Evolutionary conservation across 2,329 filamentous ascomycete species (phyloP).

Genomic region (Colletotrichum costaricense): DNA sequence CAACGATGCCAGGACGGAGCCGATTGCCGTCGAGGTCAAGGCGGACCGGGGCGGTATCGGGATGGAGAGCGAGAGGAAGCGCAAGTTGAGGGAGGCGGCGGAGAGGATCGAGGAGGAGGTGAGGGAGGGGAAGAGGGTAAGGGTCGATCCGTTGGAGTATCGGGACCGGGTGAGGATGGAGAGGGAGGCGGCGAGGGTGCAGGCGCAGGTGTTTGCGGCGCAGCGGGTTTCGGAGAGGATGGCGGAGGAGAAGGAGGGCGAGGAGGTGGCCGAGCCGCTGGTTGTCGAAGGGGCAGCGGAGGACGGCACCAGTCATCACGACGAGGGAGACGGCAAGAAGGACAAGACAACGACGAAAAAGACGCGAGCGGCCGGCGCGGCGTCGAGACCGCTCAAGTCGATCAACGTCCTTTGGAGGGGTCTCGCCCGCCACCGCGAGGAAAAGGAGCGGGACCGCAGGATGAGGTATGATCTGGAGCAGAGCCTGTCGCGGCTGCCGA

Average conservation of each 20-base stretch:
- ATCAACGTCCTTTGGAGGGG: constrained; percentile 86
- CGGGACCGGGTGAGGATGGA: constrained; percentile 78
- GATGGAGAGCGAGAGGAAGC: constrained; percentile 83
- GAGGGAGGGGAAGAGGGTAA: constrained; percentile 69
- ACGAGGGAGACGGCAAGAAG: constrained; percentile 40
- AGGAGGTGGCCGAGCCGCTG: background rate
- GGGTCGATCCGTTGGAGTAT: constrained; percentile 76
- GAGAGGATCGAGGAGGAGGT: constrained; percentile 55
- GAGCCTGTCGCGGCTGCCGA: constrained; percentile 71
- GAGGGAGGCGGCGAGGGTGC: constrained; percentile 73
- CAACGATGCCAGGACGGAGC: constrained; percentile 67
- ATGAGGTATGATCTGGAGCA: constrained; percentile 76
- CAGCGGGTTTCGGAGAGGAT: constrained; percentile 87
- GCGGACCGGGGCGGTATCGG: constrained; percentile 87
- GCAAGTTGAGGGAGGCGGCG: constrained; percentile 75
- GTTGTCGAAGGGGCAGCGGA: background rate
- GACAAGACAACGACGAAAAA: constrained; percentile 47
- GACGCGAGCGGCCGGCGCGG: constrained; percentile 43
- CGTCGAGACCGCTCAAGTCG: constrained; percentile 67
- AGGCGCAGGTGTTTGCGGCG: constrained; percentile 78
- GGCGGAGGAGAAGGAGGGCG: constrained; percentile 63
- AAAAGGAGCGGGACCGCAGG: constrained; percentile 74
- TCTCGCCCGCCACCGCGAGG: constrained; percentile 75
- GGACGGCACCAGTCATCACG: no score
- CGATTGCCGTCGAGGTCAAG: constrained; percentile 81